phyloP scores from a whole-genome alignment of 2,329 filamentous ascomycete genomes.

The Cercospora brassicicola region DNA sequence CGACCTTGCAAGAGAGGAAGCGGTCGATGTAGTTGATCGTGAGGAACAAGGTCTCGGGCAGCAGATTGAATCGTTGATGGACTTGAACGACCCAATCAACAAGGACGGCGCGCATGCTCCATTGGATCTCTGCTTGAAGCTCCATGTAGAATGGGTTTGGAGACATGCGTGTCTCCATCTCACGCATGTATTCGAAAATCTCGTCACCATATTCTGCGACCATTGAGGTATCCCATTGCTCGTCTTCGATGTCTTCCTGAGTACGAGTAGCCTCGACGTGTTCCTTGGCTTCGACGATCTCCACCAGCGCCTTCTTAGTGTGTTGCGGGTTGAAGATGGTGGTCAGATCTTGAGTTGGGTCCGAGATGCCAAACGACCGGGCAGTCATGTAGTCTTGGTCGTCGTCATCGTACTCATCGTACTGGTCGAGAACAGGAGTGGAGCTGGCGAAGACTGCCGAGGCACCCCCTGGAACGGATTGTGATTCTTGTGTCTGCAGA shows the following conservation, averaged over 20 bases:
- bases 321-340: slow-evolving; percentile 65
- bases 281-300: slow-evolving; percentile 67
- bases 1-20: slow-evolving; percentile 90
- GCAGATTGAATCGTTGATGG: slow-evolving; percentile 82
- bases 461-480: background rate
- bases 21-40: slow-evolving; percentile 97
- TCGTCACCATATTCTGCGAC: slow-evolving; percentile 95
- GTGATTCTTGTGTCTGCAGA: slow-evolving; percentile 5
- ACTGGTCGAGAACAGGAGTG: slow-evolving; percentile 22
- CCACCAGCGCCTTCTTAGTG: slow-evolving; percentile 66
- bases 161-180: slow-evolving; percentile 81
- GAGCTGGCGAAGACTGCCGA: slow-evolving; percentile 12
- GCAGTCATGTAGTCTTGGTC: slow-evolving; percentile 73
- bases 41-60: slow-evolving; percentile 93
- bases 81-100: slow-evolving; percentile 99
- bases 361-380: slow-evolving; percentile 73
- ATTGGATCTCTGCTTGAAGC: slow-evolving; percentile 90
- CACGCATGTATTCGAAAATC: slow-evolving; percentile 88
- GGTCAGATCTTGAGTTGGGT: slow-evolving; percentile 65
- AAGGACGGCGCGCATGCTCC: slow-evolving; percentile 95
- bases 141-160: slow-evolving; percentile 97
- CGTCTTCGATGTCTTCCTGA: slow-evolving; percentile 78
- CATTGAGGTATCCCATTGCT: slow-evolving; percentile 93
- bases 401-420: slow-evolving; percentile 69
- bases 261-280: slow-evolving; percentile 67